These are phyloP conservation scores for Corylus avellana DNA, from an alignment of 306 rosid genomes.

Conservation along the genomic window DNA sequence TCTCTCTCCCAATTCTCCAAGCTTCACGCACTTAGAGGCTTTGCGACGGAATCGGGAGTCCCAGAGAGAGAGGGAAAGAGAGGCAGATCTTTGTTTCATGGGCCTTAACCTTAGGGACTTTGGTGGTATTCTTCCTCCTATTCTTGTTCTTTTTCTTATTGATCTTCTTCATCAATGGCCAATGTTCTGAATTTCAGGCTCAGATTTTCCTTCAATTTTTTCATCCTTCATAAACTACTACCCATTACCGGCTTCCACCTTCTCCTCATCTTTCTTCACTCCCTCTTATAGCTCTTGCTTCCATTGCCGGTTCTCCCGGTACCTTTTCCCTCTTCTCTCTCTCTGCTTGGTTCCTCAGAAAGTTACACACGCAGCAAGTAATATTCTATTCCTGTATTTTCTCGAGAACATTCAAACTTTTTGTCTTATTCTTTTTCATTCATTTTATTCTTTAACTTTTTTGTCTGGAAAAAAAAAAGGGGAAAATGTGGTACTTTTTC, in stretches of 20 bases:
- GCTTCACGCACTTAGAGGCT: neutral
- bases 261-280: slow-evolving; percentile 85
- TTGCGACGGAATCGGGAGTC: neutral
- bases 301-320: slow-evolving; percentile 29
- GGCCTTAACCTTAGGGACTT: slow-evolving; percentile 44
- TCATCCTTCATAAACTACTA: slow-evolving; percentile 50
- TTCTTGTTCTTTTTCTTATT: slow-evolving; percentile 11
- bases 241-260: slow-evolving; percentile 80
- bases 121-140: neutral
- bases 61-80: neutral
- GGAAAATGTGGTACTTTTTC: neutral
- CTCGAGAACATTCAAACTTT: neutral
- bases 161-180: slow-evolving; percentile 46
- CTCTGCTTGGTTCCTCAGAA: slow-evolving; percentile 20
- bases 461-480: neutral
- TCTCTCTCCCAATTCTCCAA: neutral
- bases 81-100: slow-evolving; percentile 46
- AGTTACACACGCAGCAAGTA: neutral
- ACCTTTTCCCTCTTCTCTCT: neutral
- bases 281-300: slow-evolving; percentile 60
- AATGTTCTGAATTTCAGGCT: slow-evolving; percentile 18
- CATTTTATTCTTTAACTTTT: neutral
- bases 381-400: neutral
- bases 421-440: neutral
- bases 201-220: slow-evolving; percentile 29